phyloP scores from a whole-genome alignment of 176 grass and related monocot genomes.

The Phoenix dactylifera region DNA sequence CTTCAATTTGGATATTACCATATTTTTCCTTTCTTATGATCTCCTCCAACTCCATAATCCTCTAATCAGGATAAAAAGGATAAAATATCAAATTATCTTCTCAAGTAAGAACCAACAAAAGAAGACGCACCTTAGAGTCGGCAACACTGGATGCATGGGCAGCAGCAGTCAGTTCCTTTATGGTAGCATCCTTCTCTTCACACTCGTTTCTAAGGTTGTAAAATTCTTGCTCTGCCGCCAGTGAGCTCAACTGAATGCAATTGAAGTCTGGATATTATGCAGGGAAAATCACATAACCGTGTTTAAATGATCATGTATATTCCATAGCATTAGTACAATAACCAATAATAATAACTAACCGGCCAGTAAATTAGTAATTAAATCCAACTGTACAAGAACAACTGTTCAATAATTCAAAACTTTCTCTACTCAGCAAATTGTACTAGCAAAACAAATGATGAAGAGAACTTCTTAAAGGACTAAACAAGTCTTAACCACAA shows the following conservation, averaged over 20 bases:
- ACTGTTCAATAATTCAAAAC: too few species aligned
- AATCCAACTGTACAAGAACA: too few species aligned
- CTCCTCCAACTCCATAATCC: slow-evolving; percentile 69
- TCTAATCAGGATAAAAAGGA: slow-evolving; percentile 27
- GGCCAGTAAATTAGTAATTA: too few species aligned
- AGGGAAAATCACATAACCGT: too few species aligned
- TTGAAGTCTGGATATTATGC: neutral
- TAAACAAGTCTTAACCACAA: too few species aligned
- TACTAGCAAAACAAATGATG: too few species aligned
- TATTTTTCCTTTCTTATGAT: slow-evolving; percentile 70
- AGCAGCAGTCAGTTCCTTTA: slow-evolving; percentile 58
- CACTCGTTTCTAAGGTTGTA: slow-evolving; percentile 86
- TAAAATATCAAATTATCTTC: neutral
- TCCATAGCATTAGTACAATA: too few species aligned
- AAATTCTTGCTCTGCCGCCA: slow-evolving; percentile 61
- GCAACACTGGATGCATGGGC: slow-evolving; percentile 35
- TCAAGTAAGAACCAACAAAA: neutral
- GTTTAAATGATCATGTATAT: too few species aligned
- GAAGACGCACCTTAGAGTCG: slow-evolving; percentile 45
- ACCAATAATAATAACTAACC: too few species aligned
- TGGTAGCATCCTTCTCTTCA: slow-evolving; percentile 72
- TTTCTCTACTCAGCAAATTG: too few species aligned
- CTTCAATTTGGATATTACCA: slow-evolving; percentile 78
- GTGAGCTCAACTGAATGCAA: slow-evolving; percentile 43
- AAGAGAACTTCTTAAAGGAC: too few species aligned